Evolutionary conservation across 345 rosid species (phyloP), one percentile per base, ranked within the genome.

Genomic region (Salix suchowensis): DNA sequence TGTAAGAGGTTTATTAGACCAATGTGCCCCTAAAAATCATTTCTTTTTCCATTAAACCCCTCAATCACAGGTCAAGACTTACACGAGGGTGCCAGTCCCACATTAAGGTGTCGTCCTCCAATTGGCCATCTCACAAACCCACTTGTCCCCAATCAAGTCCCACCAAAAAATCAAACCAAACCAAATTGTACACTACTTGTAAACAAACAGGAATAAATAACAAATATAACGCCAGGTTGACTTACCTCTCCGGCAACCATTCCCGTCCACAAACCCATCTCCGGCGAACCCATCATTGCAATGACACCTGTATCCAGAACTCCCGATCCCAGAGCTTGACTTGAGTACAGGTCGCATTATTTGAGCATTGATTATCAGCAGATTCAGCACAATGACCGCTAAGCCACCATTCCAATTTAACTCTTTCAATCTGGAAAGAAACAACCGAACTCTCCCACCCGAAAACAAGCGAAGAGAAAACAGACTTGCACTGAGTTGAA

Each of bases 361-460:
- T 9, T 13, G 76, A 39, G 65, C 98, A 96, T 42, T 1, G 0
- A 21, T 4, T 32, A 32, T 0, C 37, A 34, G 24, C 24, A 24
- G 24, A 24, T 24, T 24, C 24, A 24, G 37, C 16, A 65, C 89
- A 88, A 2, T 1, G 2, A 36, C 90, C 87, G n/a, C 73, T 37
- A 21, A 91, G 60, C 98, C 99, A 90, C 99, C 98, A 96, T n/a
- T 77, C 87, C 75, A 96, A 73, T 82, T 82, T 81, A 37, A 87
- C 72, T 67, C 82, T 78, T 77, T 84, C 87, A 70, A 89, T 82
- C 87, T 89, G 88, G 46, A 93, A 42, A 26, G 84, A 85, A 10
- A 79, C 73, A 11, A 69, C 82, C 2, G 76, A 42, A 58, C 3
- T 55, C 39, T 10, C 74, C 11, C 87, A 71, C 73, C 78, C 85